Evolutionary conservation across 2,329 filamentous ascomycete genomes (phyloP).

Genomic region (Camillea tinctor): DNA sequence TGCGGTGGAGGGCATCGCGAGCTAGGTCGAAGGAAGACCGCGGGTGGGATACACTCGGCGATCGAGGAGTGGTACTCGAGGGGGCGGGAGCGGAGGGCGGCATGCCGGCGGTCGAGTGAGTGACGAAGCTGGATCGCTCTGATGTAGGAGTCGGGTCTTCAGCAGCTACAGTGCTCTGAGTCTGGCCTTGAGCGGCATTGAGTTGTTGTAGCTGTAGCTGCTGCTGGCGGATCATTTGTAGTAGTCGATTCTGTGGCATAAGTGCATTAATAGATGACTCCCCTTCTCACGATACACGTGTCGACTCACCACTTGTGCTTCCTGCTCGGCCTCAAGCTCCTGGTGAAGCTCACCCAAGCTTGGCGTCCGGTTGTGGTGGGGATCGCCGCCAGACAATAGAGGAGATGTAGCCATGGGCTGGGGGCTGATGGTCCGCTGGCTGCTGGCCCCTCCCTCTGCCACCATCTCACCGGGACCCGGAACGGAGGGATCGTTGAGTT

Average conservation of each 20-base stretch:
- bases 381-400: conserved; percentile 44
- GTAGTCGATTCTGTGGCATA: conserved; percentile 65
- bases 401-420: conserved; percentile 49
- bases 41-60: conserved; percentile 47
- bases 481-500: conserved; percentile 67
- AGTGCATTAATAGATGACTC: not conserved
- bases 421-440: conserved; percentile 40
- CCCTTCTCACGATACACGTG: not conserved
- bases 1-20: conserved; percentile 53
- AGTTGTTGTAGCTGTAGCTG: conserved; percentile 68
- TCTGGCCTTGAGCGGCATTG: conserved; percentile 44
- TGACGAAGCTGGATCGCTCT: conserved; percentile 42
- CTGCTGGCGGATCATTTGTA: conserved; percentile 74
- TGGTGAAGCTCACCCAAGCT: conserved; percentile 77
- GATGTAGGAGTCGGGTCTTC: conserved; percentile 50
- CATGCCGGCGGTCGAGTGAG: conserved; percentile 35
- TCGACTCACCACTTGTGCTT: conserved; percentile 67
- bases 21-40: conserved; percentile 60
- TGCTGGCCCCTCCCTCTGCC: conserved; percentile 42
- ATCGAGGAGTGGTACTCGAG: conserved; percentile 50
- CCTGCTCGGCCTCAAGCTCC: conserved; percentile 76
- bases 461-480: conserved; percentile 69
- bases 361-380: conserved; percentile 64
- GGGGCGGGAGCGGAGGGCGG: conserved; percentile 36
- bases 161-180: conserved; percentile 43